These are phyloP conservation scores for Amaranthus tricolor DNA, from an alignment of 179 eudicot species.

Conservation along the genomic window DNA sequence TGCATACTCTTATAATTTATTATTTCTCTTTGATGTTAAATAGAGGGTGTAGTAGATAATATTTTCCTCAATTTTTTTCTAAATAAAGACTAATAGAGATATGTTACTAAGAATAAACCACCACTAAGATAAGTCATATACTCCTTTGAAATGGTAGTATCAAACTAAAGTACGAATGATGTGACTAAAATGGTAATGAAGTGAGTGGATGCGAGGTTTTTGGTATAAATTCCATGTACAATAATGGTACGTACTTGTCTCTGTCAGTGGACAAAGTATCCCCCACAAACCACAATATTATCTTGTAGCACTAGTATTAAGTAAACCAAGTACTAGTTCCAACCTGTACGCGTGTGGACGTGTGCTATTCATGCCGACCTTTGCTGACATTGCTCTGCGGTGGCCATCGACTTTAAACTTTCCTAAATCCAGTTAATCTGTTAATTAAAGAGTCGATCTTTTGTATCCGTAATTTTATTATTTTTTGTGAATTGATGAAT, in stretches of 20 bases:
- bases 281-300: neutral
- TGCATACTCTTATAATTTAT: too few species aligned
- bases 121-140: too few species aligned
- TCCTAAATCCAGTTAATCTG: too few species aligned
- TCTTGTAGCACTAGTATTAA: neutral
- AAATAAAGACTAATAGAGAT: too few species aligned
- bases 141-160: neutral
- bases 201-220: conserved; percentile 29
- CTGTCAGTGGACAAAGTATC: conserved; percentile 13
- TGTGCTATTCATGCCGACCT: conserved; percentile 17
- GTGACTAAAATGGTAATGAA: neutral
- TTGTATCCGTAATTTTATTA: too few species aligned
- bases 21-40: too few species aligned
- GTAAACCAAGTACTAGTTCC: neutral
- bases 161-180: conserved; percentile 3
- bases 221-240: conserved; percentile 21
- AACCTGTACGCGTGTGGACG: conserved; percentile 14
- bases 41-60: too few species aligned
- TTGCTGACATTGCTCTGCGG: neutral
- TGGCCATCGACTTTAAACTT: neutral
- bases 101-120: too few species aligned
- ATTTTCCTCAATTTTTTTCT: too few species aligned
- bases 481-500: neutral
- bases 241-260: conserved; percentile 13
- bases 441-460: too few species aligned